phyloP scores from a whole-genome alignment of 306 rosid genomes.

The Corylus americana region DNA sequence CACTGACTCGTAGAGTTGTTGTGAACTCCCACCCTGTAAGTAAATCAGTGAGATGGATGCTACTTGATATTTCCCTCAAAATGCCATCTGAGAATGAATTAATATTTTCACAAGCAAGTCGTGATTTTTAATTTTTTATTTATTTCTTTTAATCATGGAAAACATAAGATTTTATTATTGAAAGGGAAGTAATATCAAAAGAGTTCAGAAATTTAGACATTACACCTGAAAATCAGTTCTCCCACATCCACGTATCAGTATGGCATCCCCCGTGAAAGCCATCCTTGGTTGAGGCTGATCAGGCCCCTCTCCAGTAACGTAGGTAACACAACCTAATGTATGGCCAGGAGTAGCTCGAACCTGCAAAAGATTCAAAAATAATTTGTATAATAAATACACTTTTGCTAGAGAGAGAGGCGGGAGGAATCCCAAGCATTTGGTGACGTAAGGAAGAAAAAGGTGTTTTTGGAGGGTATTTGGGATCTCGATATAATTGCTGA shows the following conservation, averaged over 20 bases:
- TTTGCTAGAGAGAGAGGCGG: neutral
- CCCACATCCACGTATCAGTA: constrained; percentile 93
- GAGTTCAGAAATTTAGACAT: neutral
- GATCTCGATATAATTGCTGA: too few relatives aligned
- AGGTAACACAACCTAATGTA: constrained; percentile 85
- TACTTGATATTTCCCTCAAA: constrained; percentile 7
- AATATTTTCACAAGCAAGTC: neutral
- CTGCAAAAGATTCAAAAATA: constrained; percentile 33
- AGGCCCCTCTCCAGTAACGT: constrained; percentile 83
- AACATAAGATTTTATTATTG: neutral
- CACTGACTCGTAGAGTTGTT: constrained; percentile 77
- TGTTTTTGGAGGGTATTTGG: neutral
- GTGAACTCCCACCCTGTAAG: constrained; percentile 93
- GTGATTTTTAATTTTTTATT: neutral
- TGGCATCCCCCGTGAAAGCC: constrained; percentile 93
- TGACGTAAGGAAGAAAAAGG: too few relatives aligned
- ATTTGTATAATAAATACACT: neutral
- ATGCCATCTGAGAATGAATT: constrained; percentile 9
- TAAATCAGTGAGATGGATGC: constrained; percentile 29
- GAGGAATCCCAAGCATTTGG: too few relatives aligned
- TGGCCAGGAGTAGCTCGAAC: constrained; percentile 96
- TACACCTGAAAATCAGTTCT: constrained; percentile 97
- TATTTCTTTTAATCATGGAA: constrained; percentile 21
- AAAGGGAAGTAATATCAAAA: constrained; percentile 13
- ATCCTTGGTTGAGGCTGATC: constrained; percentile 76